Conservation (phyloP, 345 rosid species). For the Pelargonium nanum region DNA sequence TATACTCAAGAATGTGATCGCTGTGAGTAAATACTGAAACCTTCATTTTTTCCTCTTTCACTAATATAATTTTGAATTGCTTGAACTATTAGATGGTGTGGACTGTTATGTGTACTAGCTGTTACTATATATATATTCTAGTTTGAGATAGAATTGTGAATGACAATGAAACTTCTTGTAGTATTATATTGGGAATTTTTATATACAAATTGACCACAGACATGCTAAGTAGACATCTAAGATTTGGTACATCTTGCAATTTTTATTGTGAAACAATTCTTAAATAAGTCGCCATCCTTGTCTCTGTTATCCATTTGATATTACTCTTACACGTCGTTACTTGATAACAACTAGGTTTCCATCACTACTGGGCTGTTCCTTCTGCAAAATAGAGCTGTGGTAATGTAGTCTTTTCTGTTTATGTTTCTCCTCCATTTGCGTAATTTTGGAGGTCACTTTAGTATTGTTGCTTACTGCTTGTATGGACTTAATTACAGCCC, state of each 20-base stretch:
- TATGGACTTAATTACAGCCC: constrained; percentile 15
- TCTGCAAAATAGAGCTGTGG: constrained; percentile 47
- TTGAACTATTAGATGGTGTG: too few relatives aligned
- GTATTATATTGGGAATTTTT: too few relatives aligned
- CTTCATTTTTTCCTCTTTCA: too few relatives aligned
- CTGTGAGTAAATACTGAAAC: constrained; percentile 19
- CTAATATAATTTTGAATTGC: too few relatives aligned
- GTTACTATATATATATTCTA: too few relatives aligned
- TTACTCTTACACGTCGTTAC: neutral
- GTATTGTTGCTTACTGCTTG: neutral
- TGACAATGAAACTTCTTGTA: too few relatives aligned
- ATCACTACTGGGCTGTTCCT: constrained; percentile 46
- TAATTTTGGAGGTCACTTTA: neutral
- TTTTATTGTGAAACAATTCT: neutral
- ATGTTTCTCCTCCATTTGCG: neutral
- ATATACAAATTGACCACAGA: too few relatives aligned
- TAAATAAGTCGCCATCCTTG: neutral
- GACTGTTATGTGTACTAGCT: too few relatives aligned
- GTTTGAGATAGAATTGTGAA: too few relatives aligned
- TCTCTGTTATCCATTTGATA: neutral
- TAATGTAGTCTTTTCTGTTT: constrained; percentile 12
- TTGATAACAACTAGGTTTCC: constrained; percentile 22
- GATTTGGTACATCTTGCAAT: neutral
- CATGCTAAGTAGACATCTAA: too few relatives aligned
- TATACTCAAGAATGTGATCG: constrained; percentile 33